phyloP scores from a whole-genome alignment of 257 asterid species.

The Fraxinus cuspidata region DNA sequence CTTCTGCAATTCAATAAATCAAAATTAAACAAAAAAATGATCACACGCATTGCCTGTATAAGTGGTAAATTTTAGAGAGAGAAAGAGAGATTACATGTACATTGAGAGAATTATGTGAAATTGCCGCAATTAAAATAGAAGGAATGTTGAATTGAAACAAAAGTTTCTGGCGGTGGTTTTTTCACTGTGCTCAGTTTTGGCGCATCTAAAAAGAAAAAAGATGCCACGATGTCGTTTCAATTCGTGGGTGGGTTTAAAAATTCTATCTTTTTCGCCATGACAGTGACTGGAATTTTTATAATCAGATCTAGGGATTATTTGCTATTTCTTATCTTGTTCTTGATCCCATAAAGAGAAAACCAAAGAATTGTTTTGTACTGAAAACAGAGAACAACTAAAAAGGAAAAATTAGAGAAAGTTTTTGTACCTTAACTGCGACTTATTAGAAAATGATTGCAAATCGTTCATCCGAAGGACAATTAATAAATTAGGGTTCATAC shows the following conservation, averaged over 20 bases:
- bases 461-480: background rate
- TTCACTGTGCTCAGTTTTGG: background rate
- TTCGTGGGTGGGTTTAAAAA: background rate
- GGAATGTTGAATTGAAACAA: constrained; percentile 26
- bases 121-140: constrained; percentile 6
- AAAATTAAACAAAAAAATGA: background rate
- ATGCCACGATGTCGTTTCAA: background rate
- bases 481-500: background rate
- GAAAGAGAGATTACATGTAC: constrained; percentile 23
- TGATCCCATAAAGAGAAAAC: background rate
- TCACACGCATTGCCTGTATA: background rate
- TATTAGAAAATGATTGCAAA: background rate
- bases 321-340: background rate
- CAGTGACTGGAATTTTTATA: background rate
- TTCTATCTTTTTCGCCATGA: background rate
- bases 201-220: background rate
- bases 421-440: background rate
- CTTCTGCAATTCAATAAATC: constrained; percentile 31
- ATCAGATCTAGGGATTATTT: background rate
- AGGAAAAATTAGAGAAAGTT: background rate
- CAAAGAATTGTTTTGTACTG: background rate
- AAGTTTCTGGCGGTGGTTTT: constrained; percentile 36
- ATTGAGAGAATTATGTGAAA: constrained; percentile 19
- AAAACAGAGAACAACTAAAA: background rate
- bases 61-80: constrained; percentile 10